Conservation (phyloP, 208 protist species). For the Trichomonas gallinae region DNA sequence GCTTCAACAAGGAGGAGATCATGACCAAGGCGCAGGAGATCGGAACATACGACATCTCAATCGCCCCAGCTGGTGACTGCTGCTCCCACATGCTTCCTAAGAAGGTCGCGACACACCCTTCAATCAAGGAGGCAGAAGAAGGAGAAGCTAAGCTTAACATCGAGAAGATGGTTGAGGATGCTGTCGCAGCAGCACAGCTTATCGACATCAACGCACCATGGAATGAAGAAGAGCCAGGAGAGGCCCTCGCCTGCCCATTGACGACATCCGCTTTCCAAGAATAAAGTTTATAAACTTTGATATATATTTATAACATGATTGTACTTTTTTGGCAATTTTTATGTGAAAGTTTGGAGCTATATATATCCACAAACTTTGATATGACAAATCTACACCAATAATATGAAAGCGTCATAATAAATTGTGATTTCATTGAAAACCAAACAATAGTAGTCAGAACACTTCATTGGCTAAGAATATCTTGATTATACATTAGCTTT, state of each 20-base stretch:
- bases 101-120: not conserved
- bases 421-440: too few relatives aligned
- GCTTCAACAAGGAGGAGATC: conserved; percentile 1
- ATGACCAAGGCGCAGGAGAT: not conserved
- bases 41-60: not conserved
- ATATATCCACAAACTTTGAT: too few relatives aligned
- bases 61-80: not conserved
- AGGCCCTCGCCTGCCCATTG: not conserved
- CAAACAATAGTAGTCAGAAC: too few relatives aligned
- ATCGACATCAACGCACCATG: not conserved
- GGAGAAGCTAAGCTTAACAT: not conserved
- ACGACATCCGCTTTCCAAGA: not conserved
- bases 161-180: not conserved
- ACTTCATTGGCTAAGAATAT: too few relatives aligned
- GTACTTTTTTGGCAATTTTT: not conserved
- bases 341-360: too few relatives aligned
- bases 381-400: too few relatives aligned
- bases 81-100: conserved; percentile 19
- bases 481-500: too few relatives aligned
- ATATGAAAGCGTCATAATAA: too few relatives aligned
- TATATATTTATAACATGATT: too few relatives aligned
- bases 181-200: not conserved
- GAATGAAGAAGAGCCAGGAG: not conserved
- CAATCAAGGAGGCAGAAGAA: not conserved
- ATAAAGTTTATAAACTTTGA: not conserved